phyloP scores from a whole-genome alignment of 495 filamentous ascomycete species.

The Neurospora cerealis region DNA sequence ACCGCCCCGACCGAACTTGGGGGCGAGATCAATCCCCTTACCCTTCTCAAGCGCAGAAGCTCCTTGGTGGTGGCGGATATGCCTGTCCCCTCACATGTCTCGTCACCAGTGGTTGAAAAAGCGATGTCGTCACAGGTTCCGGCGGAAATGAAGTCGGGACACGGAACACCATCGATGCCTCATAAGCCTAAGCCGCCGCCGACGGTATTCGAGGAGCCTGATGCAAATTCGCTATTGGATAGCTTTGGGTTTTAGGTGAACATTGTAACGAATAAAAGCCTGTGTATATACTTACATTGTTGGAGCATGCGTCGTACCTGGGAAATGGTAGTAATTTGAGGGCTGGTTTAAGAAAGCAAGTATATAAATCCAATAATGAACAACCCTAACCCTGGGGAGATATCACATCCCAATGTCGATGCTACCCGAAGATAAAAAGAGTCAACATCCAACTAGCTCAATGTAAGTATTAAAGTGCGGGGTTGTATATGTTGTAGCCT shows the following conservation, averaged over 20 bases:
- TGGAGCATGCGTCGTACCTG: background rate
- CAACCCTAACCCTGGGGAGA: background rate
- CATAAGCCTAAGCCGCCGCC: conserved; percentile 54
- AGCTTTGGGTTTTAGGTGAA: conserved; percentile 60
- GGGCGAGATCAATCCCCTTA: conserved; percentile 50
- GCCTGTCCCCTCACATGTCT: conserved; percentile 31
- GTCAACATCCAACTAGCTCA: background rate
- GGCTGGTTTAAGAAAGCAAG: background rate
- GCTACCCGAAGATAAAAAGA: background rate
- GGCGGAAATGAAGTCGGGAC: conserved; percentile 35
- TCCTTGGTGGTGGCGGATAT: conserved; percentile 76
- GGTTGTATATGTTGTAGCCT: background rate
- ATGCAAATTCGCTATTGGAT: conserved; percentile 70
- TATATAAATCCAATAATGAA: background rate
- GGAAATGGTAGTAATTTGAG: background rate
- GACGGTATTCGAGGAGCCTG: conserved; percentile 84
- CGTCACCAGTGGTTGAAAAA: conserved; percentile 24
- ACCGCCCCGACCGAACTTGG: conserved; percentile 18
- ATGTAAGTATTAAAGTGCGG: background rate
- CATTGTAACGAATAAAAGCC: background rate
- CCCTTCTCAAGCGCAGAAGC: conserved; percentile 59
- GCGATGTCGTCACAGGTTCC: conserved; percentile 34
- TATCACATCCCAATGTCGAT: background rate
- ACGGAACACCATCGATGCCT: conserved; percentile 43
- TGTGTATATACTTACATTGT: background rate